A percentile compares a stretch with the other conserved stretches of the same genome.
phyloP scores from a whole-genome alignment of 495 filamentous ascomycete species.

The Mycothermus thermophilus region DNA sequence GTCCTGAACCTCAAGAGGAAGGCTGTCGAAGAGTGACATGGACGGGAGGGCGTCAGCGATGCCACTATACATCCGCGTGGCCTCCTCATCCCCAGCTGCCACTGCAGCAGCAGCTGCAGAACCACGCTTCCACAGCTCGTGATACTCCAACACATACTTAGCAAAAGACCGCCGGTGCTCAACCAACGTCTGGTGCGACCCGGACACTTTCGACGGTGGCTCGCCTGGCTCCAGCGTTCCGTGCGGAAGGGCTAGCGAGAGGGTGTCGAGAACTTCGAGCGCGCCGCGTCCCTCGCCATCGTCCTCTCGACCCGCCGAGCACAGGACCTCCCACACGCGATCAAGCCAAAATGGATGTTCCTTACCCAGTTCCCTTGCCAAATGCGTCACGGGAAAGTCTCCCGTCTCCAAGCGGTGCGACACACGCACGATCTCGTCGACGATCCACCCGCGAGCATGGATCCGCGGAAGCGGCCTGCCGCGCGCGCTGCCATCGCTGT shows the following conservation, averaged over 20 bases:
- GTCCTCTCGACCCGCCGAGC: neutral
- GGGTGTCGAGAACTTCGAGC: slow-evolving; percentile 5
- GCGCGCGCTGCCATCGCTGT: neutral
- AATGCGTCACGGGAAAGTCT: slow-evolving; percentile 10
- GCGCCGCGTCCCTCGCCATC: slow-evolving; percentile 1
- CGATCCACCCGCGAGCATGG: slow-evolving; percentile 7
- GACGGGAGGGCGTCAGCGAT: too few relatives aligned
- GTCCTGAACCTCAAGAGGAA: slow-evolving; percentile 4
- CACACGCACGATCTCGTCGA: slow-evolving; percentile 7
- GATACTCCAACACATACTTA: slow-evolving; percentile 9
- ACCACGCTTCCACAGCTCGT: slow-evolving; percentile 3
- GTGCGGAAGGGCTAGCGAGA: slow-evolving; percentile 7
- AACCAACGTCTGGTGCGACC: slow-evolving; percentile 2
- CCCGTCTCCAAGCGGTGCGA: slow-evolving; percentile 10
- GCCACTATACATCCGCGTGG: too few relatives aligned
- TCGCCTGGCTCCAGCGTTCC: slow-evolving; percentile 5
- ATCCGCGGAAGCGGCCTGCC: slow-evolving; percentile 7
- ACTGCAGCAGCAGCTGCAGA: too few relatives aligned
- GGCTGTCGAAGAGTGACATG: slow-evolving; percentile 7
- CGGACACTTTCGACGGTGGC: slow-evolving; percentile 1
- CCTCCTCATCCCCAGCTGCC: too few relatives aligned
- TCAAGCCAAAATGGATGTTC: slow-evolving; percentile 11
- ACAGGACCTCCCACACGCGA: slow-evolving; percentile 6
- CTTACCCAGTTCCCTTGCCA: slow-evolving; percentile 7
- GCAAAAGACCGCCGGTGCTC: slow-evolving; percentile 9